These are phyloP conservation scores for Pisolithus marmoratus DNA, from an alignment of 768 basidiomycete genomes.

Conservation along the genomic window DNA sequence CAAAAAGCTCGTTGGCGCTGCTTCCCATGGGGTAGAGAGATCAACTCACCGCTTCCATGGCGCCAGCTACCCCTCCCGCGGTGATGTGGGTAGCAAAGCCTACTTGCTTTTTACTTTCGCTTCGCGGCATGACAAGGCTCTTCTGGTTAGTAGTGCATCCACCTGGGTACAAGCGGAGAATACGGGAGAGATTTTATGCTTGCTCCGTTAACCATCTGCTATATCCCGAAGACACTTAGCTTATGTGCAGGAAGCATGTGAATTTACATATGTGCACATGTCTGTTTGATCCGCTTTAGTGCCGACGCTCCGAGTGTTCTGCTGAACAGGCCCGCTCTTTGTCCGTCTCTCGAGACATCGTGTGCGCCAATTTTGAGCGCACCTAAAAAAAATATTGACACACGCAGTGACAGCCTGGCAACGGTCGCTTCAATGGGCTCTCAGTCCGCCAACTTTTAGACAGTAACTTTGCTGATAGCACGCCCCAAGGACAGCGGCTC, in stretches of 20 bases:
- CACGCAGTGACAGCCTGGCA: no score
- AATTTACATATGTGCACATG: slow-evolving; percentile 16
- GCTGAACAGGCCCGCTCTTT: slow-evolving; percentile 16
- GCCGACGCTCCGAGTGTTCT: slow-evolving; percentile 2
- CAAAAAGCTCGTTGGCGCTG: slow-evolving; percentile 1
- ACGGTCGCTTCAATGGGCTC: no score
- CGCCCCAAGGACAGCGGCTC: no score
- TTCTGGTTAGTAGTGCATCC: neutral
- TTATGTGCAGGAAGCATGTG: slow-evolving; percentile 24
- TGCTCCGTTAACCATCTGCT: no score
- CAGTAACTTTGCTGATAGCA: no score
- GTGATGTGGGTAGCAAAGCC: slow-evolving; percentile 87
- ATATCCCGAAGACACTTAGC: neutral
- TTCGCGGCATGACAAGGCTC: slow-evolving; percentile 45
- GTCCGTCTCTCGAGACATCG: slow-evolving; percentile 6
- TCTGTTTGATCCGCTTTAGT: slow-evolving; percentile 15
- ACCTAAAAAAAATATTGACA: no score
- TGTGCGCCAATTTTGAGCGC: no score
- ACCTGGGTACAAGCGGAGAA: neutral
- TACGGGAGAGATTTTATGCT: no score
- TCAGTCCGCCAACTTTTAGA: no score
- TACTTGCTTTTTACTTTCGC: slow-evolving; percentile 65
- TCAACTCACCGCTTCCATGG: slow-evolving; percentile 77
- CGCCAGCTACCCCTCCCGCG: slow-evolving; percentile 91
- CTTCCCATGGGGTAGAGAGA: neutral